Conservation (phyloP, 164 flowering plant genomes). For the Chimonanthus salicifolius region DNA sequence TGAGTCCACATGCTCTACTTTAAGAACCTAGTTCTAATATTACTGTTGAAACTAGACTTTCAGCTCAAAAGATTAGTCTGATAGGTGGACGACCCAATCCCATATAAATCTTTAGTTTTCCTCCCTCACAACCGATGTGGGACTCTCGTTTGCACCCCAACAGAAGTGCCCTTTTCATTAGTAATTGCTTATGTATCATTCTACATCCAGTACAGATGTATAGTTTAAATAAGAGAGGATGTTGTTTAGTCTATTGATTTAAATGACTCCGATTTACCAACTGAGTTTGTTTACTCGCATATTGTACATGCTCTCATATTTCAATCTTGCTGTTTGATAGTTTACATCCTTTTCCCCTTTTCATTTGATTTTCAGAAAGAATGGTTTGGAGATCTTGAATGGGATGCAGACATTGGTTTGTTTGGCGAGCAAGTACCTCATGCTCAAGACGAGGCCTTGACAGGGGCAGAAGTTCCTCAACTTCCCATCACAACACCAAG, state of each 20-base stretch:
- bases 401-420: constrained; percentile 61
- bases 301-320: not conserved
- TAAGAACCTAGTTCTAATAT: too few species aligned
- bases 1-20: too few species aligned
- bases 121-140: too few species aligned
- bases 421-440: constrained; percentile 52
- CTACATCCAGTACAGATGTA: not conserved
- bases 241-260: not conserved
- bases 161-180: too few species aligned
- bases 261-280: not conserved
- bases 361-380: constrained; percentile 43
- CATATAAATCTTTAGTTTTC: too few species aligned
- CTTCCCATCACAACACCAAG: constrained; percentile 38
- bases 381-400: constrained; percentile 72
- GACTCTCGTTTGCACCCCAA: too few species aligned
- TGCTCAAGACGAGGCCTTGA: constrained; percentile 35
- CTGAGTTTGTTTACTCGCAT: not conserved
- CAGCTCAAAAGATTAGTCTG: too few species aligned
- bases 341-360: not conserved
- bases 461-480: constrained; percentile 90
- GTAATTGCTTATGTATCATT: not conserved
- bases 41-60: too few species aligned
- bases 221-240: not conserved
- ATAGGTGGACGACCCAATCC: too few species aligned
- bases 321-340: not conserved